phyloP scores from a whole-genome alignment of 345 rosid species.

The Citropsis articulata region DNA sequence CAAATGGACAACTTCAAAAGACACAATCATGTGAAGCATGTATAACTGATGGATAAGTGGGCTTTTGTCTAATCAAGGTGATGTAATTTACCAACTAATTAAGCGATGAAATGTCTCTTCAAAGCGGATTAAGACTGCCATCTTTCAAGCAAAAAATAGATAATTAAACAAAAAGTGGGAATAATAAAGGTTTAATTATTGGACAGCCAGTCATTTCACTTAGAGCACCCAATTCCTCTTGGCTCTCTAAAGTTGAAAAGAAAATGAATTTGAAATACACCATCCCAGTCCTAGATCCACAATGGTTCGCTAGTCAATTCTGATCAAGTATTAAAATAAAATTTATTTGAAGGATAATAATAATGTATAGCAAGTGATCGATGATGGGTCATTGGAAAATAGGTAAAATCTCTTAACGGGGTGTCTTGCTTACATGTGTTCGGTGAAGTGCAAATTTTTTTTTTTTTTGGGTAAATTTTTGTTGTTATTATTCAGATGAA shows the following conservation, averaged over 20 bases:
- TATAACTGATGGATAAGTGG: background rate
- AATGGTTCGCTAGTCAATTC: no score
- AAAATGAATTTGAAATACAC: background rate
- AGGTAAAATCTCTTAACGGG: no score
- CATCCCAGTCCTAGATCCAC: no score
- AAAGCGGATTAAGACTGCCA: constrained; percentile 5
- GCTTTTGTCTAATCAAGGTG: constrained; percentile 17
- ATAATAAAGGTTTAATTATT: background rate
- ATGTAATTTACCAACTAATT: background rate
- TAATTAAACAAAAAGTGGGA: background rate
- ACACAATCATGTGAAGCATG: background rate
- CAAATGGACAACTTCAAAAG: background rate
- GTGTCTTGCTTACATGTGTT: no score
- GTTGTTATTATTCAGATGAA: no score
- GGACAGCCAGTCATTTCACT: constrained; percentile 17
- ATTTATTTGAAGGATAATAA: background rate
- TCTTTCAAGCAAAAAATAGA: no score
- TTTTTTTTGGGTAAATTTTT: no score
- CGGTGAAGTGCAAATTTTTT: no score
- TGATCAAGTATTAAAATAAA: background rate
- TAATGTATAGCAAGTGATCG: no score
- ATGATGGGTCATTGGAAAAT: no score
- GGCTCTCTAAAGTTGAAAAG: background rate
- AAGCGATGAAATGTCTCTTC: background rate
- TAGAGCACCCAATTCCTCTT: constrained; percentile 6